Percentiles rank a stretch among this genome's conserved stretches.
These are phyloP conservation scores for Globisporangium iwayamae DNA, from an alignment of 352 stramenopile species.

Conservation along the genomic window DNA sequence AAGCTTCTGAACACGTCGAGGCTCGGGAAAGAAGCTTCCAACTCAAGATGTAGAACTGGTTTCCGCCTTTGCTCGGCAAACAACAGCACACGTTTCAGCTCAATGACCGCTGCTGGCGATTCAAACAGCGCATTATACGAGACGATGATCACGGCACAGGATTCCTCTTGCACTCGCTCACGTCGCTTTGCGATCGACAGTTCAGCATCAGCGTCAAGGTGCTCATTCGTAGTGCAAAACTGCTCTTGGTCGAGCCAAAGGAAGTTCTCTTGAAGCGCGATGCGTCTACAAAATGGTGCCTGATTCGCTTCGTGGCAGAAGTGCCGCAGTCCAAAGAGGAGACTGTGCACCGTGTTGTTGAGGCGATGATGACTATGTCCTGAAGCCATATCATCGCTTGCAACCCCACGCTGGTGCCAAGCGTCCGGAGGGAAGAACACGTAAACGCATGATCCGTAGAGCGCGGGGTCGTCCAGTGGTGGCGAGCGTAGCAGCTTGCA, in stretches of 20 bases:
- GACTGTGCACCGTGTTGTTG: constrained; percentile 18
- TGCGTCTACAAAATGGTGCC: constrained; percentile 19
- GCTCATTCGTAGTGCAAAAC: background rate
- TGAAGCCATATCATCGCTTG: background rate
- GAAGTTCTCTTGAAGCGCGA: constrained; percentile 27
- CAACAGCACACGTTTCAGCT: constrained; percentile 20
- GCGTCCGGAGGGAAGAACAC: constrained; percentile 31
- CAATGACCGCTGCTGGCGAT: constrained; percentile 17
- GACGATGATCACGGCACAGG: constrained; percentile 27
- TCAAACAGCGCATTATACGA: constrained; percentile 34
- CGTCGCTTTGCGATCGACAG: background rate
- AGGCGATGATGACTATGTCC: background rate
- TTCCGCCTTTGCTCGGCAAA: constrained; percentile 14
- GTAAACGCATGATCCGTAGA: constrained; percentile 26
- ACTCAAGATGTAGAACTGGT: constrained; percentile 27
- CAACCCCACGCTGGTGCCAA: constrained; percentile 2
- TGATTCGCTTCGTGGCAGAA: constrained; percentile 22
- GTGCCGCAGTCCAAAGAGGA: constrained; percentile 27
- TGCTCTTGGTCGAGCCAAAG: constrained; percentile 27
- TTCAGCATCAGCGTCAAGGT: background rate
- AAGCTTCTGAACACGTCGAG: constrained; percentile 25
- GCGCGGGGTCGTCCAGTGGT: constrained; percentile 13
- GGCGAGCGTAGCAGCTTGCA: constrained; percentile 21
- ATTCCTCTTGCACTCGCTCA: constrained; percentile 11
- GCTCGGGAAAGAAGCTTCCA: constrained; percentile 20